Evolutionary conservation across 768 basidiomycete species (phyloP).

Genomic region (Lentinula edodes): DNA sequence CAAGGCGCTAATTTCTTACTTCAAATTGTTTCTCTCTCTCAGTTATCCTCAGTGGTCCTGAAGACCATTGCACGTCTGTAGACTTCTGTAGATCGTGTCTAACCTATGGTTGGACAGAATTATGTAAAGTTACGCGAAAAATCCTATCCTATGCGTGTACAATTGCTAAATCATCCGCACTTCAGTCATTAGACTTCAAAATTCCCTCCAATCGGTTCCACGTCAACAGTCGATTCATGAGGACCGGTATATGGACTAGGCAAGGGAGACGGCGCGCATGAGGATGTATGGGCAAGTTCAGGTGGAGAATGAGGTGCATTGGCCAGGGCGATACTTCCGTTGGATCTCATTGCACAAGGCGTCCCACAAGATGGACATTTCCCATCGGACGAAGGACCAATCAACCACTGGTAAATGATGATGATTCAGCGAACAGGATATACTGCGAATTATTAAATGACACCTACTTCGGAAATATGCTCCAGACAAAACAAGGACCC

Average conservation of each 20-base stretch:
- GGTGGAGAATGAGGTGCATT: background rate
- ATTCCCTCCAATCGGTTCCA: background rate
- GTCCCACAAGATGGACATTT: constrained; percentile 1
- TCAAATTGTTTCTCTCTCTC: too few species aligned
- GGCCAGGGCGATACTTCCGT: background rate
- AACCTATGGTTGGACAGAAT: too few species aligned
- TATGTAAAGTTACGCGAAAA: background rate
- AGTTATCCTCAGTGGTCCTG: too few species aligned
- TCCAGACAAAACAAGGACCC: background rate
- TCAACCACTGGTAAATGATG: background rate
- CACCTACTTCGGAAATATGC: background rate
- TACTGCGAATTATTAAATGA: background rate
- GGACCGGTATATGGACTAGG: background rate
- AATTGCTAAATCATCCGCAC: background rate
- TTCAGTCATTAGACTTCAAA: background rate
- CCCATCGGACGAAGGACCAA: background rate
- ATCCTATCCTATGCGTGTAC: too few species aligned
- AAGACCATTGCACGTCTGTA: too few species aligned
- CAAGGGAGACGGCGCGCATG: background rate
- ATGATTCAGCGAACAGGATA: background rate
- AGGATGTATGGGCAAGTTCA: background rate
- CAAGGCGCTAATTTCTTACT: background rate
- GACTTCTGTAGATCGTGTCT: too few species aligned
- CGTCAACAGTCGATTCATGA: constrained; percentile 2
- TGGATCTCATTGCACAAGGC: background rate